A percentile compares a stretch with the other conserved stretches of the same genome.
Evolutionary conservation across 768 basidiomycete genomes (phyloP).

Genomic region (Psilocybe cyanescens): DNA sequence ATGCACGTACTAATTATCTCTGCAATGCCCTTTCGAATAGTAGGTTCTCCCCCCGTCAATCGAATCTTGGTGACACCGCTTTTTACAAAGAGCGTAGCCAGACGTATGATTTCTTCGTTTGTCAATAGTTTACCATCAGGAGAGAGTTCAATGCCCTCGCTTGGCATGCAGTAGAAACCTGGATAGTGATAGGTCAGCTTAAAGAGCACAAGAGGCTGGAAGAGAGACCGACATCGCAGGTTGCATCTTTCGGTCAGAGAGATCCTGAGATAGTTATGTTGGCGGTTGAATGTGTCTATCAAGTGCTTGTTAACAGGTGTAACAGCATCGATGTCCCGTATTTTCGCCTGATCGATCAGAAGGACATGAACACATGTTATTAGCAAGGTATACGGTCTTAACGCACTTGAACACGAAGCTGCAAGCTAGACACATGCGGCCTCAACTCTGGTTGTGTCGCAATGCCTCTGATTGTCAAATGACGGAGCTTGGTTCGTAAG

Average conservation of each 20-base stretch:
- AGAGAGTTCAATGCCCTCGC: slow-evolving; percentile 75
- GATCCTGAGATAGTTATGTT: slow-evolving; percentile 88
- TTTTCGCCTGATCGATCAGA: slow-evolving; percentile 49
- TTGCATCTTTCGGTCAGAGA: slow-evolving; percentile 89
- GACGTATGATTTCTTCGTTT: slow-evolving; percentile 73
- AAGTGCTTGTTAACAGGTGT: slow-evolving; percentile 55
- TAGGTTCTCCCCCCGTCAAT: slow-evolving; percentile 89
- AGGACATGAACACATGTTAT: neutral
- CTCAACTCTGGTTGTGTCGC: neutral
- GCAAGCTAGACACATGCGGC: neutral
- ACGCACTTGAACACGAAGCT: slow-evolving; percentile 10
- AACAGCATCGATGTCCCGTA: slow-evolving; percentile 54
- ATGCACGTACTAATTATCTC: slow-evolving; percentile 65
- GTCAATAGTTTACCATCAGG: slow-evolving; percentile 72
- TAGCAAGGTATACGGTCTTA: neutral
- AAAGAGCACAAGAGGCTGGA: slow-evolving; percentile 5
- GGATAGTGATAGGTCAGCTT: neutral
- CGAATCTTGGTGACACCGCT: slow-evolving; percentile 88
- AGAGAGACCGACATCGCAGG: slow-evolving; percentile 63
- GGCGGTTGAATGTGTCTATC: slow-evolving; percentile 67
- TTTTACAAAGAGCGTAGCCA: slow-evolving; percentile 77
- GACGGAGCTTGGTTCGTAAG: neutral
- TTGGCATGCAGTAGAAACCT: slow-evolving; percentile 95
- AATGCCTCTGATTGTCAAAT: neutral
- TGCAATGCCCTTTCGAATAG: slow-evolving; percentile 73